Evolutionary conservation across 2,329 filamentous ascomycete genomes (phyloP).

Genomic region (Chaetomium sp.): DNA sequence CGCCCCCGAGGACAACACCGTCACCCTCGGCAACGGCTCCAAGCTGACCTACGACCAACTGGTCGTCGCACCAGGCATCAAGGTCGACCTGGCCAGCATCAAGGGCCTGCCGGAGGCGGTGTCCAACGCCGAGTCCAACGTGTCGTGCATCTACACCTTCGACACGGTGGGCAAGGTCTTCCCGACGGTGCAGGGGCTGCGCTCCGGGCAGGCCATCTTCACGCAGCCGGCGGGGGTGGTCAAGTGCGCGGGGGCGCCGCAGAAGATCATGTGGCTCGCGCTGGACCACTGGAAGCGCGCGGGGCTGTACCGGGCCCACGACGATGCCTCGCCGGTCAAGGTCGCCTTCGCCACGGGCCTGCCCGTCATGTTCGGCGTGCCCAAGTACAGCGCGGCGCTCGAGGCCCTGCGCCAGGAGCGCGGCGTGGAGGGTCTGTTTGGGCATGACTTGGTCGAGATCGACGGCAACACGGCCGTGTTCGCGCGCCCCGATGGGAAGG

Average conservation of each 20-base stretch:
- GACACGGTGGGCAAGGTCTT: constrained; percentile 58
- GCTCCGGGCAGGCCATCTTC: constrained; percentile 58
- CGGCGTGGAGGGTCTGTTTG: constrained; percentile 60
- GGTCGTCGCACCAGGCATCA: constrained; percentile 62
- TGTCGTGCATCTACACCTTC: constrained; percentile 62
- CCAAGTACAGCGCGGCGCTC: constrained; percentile 59
- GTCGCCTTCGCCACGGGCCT: constrained; percentile 59
- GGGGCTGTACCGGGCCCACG: constrained; percentile 51
- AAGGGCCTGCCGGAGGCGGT: constrained; percentile 61
- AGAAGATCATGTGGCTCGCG: constrained; percentile 65
- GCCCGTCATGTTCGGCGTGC: constrained; percentile 61
- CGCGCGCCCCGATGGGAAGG: constrained; percentile 44
- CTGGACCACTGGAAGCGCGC: constrained; percentile 59
- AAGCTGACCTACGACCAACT: constrained; percentile 65
- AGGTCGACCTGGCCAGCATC: constrained; percentile 53
- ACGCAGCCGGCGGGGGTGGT: constrained; percentile 60
- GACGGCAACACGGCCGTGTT: constrained; percentile 58
- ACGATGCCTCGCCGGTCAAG: constrained; percentile 48
- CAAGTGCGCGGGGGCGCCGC: constrained; percentile 64
- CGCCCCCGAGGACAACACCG: constrained; percentile 56
- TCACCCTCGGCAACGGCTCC: constrained; percentile 59
- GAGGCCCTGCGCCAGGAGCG: constrained; percentile 56
- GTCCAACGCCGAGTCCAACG: constrained; percentile 48
- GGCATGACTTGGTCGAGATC: constrained; percentile 57
- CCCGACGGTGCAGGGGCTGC: constrained; percentile 49